A percentile compares a stretch with the other conserved stretches of the same genome.
Evolutionary conservation across 176 grass and related monocot species (phyloP).

Genomic region (Aechmea fasciata): DNA sequence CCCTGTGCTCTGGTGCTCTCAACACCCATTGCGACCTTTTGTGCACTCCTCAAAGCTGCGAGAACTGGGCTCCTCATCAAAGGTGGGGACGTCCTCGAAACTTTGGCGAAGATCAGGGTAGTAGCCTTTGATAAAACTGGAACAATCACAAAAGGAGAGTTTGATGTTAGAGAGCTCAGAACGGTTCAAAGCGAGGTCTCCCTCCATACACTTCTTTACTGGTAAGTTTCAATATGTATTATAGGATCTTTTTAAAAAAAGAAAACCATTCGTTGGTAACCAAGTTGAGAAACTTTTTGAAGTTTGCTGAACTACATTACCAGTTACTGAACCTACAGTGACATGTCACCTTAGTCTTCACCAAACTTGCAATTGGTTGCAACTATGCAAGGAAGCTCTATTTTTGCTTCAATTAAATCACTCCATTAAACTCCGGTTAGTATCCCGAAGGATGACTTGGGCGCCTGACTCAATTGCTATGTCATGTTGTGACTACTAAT

Average conservation of each 20-base stretch:
- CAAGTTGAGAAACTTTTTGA: too few relatives aligned
- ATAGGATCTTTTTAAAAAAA: too few relatives aligned
- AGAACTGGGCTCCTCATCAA: slow-evolving; percentile 73
- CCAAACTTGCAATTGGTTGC: neutral
- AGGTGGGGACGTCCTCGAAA: slow-evolving; percentile 93
- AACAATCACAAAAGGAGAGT: slow-evolving; percentile 88
- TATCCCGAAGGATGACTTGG: too few relatives aligned
- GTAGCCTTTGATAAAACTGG: slow-evolving; percentile 93
- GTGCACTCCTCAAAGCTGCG: slow-evolving; percentile 69
- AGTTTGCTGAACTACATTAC: too few relatives aligned
- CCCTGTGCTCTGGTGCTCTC: slow-evolving; percentile 89
- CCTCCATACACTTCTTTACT: slow-evolving; percentile 51
- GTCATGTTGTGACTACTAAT: too few relatives aligned
- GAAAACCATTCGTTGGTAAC: too few relatives aligned
- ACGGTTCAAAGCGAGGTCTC: slow-evolving; percentile 23
- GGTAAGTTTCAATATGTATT: slow-evolving; percentile 30
- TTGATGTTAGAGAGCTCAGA: slow-evolving; percentile 56
- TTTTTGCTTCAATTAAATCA: too few relatives aligned
- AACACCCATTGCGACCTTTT: slow-evolving; percentile 83
- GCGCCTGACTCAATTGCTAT: too few relatives aligned
- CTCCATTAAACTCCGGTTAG: too few relatives aligned
- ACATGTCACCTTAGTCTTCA: too few relatives aligned
- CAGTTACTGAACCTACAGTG: too few relatives aligned
- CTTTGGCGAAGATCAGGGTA: slow-evolving; percentile 49
- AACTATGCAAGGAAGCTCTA: too few relatives aligned